phyloP scores from a whole-genome alignment of 2,329 filamentous ascomycete species.

The Hirsutella rhossiliensis region DNA sequence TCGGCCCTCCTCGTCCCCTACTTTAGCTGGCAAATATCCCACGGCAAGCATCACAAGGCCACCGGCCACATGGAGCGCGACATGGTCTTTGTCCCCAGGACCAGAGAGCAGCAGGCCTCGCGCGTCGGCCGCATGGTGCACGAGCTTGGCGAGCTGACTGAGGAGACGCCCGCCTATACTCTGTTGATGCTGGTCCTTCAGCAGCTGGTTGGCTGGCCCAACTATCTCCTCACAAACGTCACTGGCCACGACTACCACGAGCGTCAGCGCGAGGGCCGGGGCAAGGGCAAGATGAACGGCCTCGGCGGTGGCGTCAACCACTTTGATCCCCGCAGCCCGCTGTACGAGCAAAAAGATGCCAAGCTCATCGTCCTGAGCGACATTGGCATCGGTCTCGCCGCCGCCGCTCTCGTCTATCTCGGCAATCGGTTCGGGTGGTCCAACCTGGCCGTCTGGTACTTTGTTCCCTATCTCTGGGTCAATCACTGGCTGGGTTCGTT shows the following conservation, averaged over 20 bases:
- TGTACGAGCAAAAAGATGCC: slow-evolving; percentile 87
- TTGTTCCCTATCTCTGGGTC: slow-evolving; percentile 90
- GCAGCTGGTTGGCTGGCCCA: slow-evolving; percentile 86
- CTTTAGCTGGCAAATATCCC: slow-evolving; percentile 99
- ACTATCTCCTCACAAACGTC: slow-evolving; percentile 84
- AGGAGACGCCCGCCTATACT: slow-evolving; percentile 87
- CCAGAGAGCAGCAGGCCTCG: slow-evolving; percentile 66
- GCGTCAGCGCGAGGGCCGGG: slow-evolving; percentile 83
- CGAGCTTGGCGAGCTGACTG: slow-evolving; percentile 77
- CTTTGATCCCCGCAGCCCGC: slow-evolving; percentile 76
- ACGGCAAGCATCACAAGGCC: slow-evolving; percentile 99
- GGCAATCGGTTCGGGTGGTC: slow-evolving; percentile 68
- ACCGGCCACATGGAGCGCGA: slow-evolving; percentile 95
- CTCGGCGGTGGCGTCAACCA: slow-evolving; percentile 77
- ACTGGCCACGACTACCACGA: slow-evolving; percentile 95
- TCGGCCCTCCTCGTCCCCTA: slow-evolving; percentile 86
- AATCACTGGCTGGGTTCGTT: slow-evolving; percentile 96
- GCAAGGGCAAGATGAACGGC: slow-evolving; percentile 84
- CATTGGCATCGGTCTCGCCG: slow-evolving; percentile 58
- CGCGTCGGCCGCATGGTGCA: slow-evolving; percentile 64
- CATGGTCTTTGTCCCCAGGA: slow-evolving; percentile 98
- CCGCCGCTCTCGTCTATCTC: slow-evolving; percentile 51
- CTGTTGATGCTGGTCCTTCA: slow-evolving; percentile 63
- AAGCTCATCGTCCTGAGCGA: slow-evolving; percentile 80
- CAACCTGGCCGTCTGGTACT: slow-evolving; percentile 92